These are phyloP conservation scores for Cladobotryum mycophilum DNA, from an alignment of 2,329 filamentous ascomycete genomes.

Conservation along the genomic window DNA sequence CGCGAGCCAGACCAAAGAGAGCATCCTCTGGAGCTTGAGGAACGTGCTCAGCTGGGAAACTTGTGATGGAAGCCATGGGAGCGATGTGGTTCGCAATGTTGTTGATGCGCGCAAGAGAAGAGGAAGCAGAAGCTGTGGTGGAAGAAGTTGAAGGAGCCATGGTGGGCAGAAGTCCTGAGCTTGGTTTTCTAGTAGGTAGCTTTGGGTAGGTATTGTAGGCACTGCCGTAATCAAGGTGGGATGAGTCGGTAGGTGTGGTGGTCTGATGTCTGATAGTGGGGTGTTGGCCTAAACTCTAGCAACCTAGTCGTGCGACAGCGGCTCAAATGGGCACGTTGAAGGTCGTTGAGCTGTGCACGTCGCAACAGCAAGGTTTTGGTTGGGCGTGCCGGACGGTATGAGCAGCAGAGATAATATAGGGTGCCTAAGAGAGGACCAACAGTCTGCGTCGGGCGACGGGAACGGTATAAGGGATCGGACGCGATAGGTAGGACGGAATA, in stretches of 20 bases:
- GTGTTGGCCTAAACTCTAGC: conserved; percentile 6
- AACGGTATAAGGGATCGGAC: no score
- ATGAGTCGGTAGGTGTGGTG: not conserved
- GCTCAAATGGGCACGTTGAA: not conserved
- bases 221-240: not conserved
- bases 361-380: no score
- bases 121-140: conserved; percentile 28
- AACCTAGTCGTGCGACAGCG: not conserved
- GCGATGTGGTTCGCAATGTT: conserved; percentile 67
- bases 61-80: conserved; percentile 47
- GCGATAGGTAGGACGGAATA: no score
- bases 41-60: conserved; percentile 70
- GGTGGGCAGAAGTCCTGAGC: conserved; percentile 14
- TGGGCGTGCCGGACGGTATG: not conserved
- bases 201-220: not conserved
- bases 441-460: no score
- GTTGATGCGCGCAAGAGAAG: conserved; percentile 48
- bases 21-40: conserved; percentile 92
- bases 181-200: not conserved
- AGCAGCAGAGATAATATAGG: no score
- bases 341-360: no score
- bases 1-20: conserved; percentile 86
- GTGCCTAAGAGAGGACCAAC: no score
- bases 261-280: conserved; percentile 7
- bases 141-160: conserved; percentile 25